These are phyloP conservation scores for Blastocladiella emersonii DNA, from an alignment of 371 early-diverging fungal genomes.

Conservation along the genomic window DNA sequence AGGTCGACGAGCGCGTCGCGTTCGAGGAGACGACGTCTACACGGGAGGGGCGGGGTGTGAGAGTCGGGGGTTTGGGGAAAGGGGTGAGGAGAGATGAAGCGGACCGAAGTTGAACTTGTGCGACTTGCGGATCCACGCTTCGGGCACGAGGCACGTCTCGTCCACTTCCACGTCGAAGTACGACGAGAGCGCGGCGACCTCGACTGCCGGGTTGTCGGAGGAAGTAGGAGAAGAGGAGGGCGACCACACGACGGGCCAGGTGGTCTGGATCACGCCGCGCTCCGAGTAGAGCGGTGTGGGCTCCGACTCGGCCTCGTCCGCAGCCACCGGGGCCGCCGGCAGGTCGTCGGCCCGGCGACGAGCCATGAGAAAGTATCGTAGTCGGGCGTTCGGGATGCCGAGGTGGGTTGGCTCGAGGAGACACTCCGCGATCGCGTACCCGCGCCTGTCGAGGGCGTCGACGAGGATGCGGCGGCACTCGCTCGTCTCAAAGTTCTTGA, in stretches of 20 bases:
- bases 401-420: neutral
- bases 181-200: neutral
- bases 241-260: neutral
- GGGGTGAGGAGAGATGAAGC: neutral
- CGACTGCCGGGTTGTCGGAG: neutral
- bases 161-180: neutral
- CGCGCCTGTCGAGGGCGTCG: neutral
- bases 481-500: constrained; percentile 30
- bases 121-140: constrained; percentile 7
- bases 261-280: neutral
- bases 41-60: neutral
- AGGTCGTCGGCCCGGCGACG: neutral
- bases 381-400: constrained; percentile 7
- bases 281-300: neutral
- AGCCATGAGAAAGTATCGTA: constrained; percentile 9
- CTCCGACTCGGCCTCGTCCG: neutral
- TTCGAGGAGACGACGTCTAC: constrained; percentile 7
- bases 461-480: neutral
- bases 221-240: neutral
- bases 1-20: constrained; percentile 3
- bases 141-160: neutral
- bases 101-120: constrained; percentile 11
- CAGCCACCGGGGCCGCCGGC: neutral
- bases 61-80: neutral
- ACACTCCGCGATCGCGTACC: neutral